phyloP scores from a whole-genome alignment of 352 stramenopile genomes.

The Globisporangium paroecandrum region DNA sequence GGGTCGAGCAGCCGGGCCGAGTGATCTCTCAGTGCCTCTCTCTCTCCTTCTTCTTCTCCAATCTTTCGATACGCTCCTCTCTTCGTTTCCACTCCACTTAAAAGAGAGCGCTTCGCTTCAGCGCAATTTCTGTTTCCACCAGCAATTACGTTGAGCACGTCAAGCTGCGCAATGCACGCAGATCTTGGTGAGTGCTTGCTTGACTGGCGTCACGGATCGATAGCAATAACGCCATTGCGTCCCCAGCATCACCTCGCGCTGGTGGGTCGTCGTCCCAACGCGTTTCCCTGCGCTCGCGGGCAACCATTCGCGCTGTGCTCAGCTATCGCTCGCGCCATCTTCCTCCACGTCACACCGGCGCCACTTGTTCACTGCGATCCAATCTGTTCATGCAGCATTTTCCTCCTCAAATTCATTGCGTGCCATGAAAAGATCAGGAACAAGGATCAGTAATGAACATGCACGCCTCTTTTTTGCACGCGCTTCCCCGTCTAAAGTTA shows the following conservation, averaged over 20 bases:
- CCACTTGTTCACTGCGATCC: background rate
- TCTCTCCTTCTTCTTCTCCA: background rate
- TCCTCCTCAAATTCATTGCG: background rate
- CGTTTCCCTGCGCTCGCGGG: background rate
- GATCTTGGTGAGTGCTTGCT: background rate
- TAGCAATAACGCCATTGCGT: no score
- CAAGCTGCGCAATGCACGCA: background rate
- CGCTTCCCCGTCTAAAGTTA: background rate
- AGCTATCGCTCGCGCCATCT: background rate
- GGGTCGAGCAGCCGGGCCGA: background rate
- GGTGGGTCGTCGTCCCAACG: no score
- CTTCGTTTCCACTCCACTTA: background rate
- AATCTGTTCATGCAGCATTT: background rate
- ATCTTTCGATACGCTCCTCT: background rate
- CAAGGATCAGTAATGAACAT: background rate
- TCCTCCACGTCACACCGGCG: background rate
- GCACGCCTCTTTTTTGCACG: background rate
- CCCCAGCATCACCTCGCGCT: no score
- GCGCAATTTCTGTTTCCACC: background rate
- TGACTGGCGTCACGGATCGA: background rate
- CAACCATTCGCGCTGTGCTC: background rate
- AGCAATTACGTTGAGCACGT: background rate
- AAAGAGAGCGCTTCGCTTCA: background rate
- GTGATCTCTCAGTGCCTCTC: background rate
- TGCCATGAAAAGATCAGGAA: constrained; percentile 5